Evolutionary conservation across 2,329 filamentous ascomycete genomes (phyloP).

Genomic region (Penicillium sp.): DNA sequence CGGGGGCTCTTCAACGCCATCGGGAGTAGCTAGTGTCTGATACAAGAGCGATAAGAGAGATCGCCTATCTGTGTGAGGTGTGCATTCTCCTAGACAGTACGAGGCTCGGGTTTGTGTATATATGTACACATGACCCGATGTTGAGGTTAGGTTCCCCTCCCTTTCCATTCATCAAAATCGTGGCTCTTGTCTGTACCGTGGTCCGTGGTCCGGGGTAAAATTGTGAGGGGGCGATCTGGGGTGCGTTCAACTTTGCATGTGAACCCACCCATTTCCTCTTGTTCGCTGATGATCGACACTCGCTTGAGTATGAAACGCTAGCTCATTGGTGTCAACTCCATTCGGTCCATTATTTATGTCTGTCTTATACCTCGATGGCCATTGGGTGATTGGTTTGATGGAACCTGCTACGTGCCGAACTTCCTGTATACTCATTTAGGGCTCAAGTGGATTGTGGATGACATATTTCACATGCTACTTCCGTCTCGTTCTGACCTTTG

Average conservation of each 20-base stretch:
- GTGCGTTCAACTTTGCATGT: constrained; percentile 15
- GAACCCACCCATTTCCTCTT: constrained; percentile 8
- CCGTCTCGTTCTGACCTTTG: too few species aligned
- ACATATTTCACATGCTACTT: background rate
- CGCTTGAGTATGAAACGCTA: background rate
- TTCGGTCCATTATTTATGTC: background rate
- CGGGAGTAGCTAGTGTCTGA: background rate
- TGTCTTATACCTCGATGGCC: background rate
- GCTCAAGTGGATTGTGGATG: background rate
- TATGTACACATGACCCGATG: background rate
- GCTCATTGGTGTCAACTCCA: background rate
- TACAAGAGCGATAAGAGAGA: background rate
- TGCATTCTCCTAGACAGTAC: background rate
- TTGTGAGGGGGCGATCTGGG: constrained; percentile 13
- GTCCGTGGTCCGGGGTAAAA: constrained; percentile 22
- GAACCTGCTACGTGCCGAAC: background rate
- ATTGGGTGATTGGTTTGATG: background rate
- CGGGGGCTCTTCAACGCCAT: constrained; percentile 20
- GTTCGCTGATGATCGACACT: constrained; percentile 14
- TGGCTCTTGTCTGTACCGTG: constrained; percentile 18
- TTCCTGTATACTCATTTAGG: background rate
- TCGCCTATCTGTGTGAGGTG: background rate
- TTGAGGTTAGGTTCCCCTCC: constrained; percentile 2
- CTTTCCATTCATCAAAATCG: background rate
- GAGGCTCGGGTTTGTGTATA: background rate